Evolutionary conservation across 2,329 filamentous ascomycete species (phyloP).

Genomic region (Fusarium concolor): DNA sequence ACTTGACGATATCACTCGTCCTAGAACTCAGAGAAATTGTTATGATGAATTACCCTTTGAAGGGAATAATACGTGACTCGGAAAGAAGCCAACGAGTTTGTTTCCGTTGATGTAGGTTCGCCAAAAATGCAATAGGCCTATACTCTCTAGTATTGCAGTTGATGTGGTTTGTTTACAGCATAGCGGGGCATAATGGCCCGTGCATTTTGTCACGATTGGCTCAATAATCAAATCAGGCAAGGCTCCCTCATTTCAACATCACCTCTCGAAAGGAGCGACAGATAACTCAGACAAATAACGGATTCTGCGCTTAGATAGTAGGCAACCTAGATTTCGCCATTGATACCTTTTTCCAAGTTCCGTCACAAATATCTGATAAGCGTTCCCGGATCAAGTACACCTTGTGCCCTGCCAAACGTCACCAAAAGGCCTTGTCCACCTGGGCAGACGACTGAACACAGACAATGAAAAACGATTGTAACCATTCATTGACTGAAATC

Average conservation of each 20-base stretch:
- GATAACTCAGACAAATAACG: neutral
- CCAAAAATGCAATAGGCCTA: neutral
- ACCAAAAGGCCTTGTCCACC: neutral
- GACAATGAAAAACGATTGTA: neutral
- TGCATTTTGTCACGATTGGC: neutral
- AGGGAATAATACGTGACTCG: neutral
- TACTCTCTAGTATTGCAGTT: neutral
- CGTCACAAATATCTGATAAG: neutral
- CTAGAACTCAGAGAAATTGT: neutral
- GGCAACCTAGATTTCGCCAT: neutral
- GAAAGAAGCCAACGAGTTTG: neutral
- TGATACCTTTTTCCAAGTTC: neutral
- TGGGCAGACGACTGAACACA: neutral
- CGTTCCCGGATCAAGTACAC: neutral
- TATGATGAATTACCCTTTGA: neutral
- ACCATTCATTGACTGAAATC: neutral
- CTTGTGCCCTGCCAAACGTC: neutral
- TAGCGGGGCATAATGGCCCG: neutral
- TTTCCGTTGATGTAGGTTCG: neutral
- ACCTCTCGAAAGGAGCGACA: too few species aligned
- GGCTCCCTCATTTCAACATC: too few species aligned
- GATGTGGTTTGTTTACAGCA: constrained; percentile 1
- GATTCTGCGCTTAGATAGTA: neutral
- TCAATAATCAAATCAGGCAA: neutral
- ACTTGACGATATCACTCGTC: neutral